These are phyloP conservation scores for Carex cristatella DNA, from an alignment of 176 grass and related monocot species.

Conservation along the genomic window DNA sequence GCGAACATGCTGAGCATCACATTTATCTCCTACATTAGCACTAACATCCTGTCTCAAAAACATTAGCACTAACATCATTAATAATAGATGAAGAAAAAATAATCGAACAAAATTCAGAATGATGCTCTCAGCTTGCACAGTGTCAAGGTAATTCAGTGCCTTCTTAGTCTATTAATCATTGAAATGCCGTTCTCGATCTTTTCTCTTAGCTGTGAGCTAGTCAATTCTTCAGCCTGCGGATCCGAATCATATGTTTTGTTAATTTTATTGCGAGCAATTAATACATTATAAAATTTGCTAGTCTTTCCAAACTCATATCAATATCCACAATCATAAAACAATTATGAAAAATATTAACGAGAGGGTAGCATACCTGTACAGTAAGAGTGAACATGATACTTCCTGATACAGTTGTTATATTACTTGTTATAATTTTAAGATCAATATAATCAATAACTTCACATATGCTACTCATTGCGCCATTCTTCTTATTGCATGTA, in stretches of 20 bases:
- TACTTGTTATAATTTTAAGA: conserved; percentile 41
- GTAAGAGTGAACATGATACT: conserved; percentile 36
- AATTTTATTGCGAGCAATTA: not conserved
- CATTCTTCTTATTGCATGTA: conserved; percentile 35
- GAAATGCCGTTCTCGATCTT: conserved; percentile 36
- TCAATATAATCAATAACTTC: conserved; percentile 36
- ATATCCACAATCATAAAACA: not conserved
- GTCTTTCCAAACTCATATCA: not conserved
- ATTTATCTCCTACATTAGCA: not conserved
- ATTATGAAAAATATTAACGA: not conserved
- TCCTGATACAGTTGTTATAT: conserved; percentile 38
- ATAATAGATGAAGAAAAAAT: not conserved
- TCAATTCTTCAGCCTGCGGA: conserved; percentile 37
- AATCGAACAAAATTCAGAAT: not conserved
- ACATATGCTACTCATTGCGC: conserved; percentile 44
- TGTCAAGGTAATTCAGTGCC: not conserved
- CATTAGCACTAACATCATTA: not conserved
- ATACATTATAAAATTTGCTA: not conserved
- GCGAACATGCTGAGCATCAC: not conserved
- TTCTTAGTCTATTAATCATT: conserved; percentile 28
- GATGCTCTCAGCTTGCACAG: not conserved
- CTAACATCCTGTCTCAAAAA: no score
- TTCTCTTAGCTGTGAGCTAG: conserved; percentile 38
- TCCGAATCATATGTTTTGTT: not conserved
- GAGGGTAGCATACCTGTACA: conserved; percentile 36